Evolutionary conservation across 2,329 filamentous ascomycete genomes (phyloP), one percentile per base, ranked within the genome.

Genomic region (Dactylellina sp.): DNA sequence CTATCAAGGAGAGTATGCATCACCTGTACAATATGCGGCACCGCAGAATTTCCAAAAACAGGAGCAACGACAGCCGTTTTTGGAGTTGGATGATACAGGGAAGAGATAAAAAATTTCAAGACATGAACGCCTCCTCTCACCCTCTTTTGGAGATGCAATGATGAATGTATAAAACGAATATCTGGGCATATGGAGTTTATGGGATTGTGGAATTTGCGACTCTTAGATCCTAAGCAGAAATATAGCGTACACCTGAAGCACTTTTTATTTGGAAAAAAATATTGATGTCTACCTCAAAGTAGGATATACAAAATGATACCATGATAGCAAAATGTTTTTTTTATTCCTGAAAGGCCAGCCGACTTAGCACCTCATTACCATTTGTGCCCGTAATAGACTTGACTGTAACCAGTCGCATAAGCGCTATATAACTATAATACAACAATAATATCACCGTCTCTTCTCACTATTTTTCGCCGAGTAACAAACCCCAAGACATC

Each of bases 51-150:
- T 57, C 46, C 59, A 60, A 25, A 40, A 35, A 24, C 60, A 64
- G 37, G 66, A 72, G 53, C 66, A 72, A 35, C 59, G 35, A 9
- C 57, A 18, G 39, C 66, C 66, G 37, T 72, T 72, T 39, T 60
- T 72, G 16, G 49, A 63, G 42, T 24, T 61, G 18, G 65, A 59
- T 40, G 65, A 71, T 50, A 56, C 56, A 0, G 32, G 20, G 12
- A 62, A 56, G 57, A 40, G 55, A 49, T 62, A 37, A 16, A 11
- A 14, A 24, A 16, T 52, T 40, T 62, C 5, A 9, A 5, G 22
- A 18, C 25, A 39, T n/a, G n/a, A n/a, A n/a, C n/a, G n/a, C n/a
- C n/a, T n/a, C n/a, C n/a, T n/a, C n/a, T n/a, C n/a, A n/a, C n/a
- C n/a, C n/a, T n/a, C 28, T n/a, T 61, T 9, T 16, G n/a, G 37